phyloP scores from a whole-genome alignment of 2,329 filamentous ascomycete species.

The Apiospora hydei region DNA sequence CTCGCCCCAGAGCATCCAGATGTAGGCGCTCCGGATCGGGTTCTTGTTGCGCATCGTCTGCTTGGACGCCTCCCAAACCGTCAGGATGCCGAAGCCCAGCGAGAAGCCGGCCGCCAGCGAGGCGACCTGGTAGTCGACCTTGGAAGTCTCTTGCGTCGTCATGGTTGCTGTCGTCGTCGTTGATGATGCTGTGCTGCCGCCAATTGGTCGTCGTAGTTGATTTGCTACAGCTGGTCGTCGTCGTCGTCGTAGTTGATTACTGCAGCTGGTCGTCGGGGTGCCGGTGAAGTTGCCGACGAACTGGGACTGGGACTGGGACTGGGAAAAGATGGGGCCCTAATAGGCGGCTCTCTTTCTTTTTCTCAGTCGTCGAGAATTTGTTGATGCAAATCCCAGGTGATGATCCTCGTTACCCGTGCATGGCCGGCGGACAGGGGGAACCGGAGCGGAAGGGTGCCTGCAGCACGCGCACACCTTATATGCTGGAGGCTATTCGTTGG shows the following conservation, averaged over 20 bases:
- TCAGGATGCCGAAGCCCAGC: slow-evolving; percentile 23
- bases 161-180: not conserved
- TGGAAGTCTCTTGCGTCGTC: not conserved
- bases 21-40: slow-evolving; percentile 21
- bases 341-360: not conserved
- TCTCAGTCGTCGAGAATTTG: not conserved
- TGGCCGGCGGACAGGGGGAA: not conserved
- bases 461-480: not conserved
- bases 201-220: too few relatives aligned
- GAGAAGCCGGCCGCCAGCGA: slow-evolving; percentile 22
- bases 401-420: not conserved
- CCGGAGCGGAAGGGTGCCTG: not conserved
- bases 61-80: slow-evolving; percentile 20
- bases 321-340: not conserved
- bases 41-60: slow-evolving; percentile 19
- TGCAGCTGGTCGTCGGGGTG: too few relatives aligned
- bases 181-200: not conserved
- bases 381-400: not conserved
- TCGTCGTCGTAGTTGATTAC: not conserved
- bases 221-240: not conserved
- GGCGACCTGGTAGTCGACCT: slow-evolving; percentile 29
- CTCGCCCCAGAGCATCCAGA: slow-evolving; percentile 27
- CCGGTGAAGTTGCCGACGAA: too few relatives aligned
- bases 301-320: too few relatives aligned
- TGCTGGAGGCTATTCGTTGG: not conserved